Evolutionary conservation across 2,329 filamentous ascomycete genomes (phyloP), one percentile per base, ranked within the genome.

Genomic region (Grosmannia clavigera): DNA sequence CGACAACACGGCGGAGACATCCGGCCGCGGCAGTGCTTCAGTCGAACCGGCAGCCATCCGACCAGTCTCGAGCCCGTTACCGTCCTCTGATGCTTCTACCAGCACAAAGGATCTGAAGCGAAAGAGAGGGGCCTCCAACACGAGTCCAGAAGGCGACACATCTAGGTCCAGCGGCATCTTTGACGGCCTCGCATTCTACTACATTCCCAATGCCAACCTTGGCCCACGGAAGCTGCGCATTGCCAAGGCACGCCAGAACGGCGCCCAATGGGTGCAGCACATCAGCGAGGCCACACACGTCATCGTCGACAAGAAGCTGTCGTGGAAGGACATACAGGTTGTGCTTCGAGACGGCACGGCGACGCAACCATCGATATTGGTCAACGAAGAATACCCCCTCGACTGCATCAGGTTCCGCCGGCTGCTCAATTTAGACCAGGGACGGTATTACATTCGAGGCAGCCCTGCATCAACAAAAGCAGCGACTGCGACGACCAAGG

Each of bases 121-220:
- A 25, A 51, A 51, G 48, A 51, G 48, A 27, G 22, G 9, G 25
- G 7, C 25, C 22, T 3, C 22, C 10, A 11, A 12, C 12, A 50
- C 29, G 25, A 9, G 9, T 5, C 14, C 29, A 1, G 31, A 43
- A 11, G 14, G 5, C 31, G 31, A 19, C 4, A n/a, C 29, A 1
- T 10, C 31, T n/a, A 7, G 31, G 62, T 68, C 71, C 1, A 71
- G 81, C 60, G 78, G 81, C 64, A 77, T 88, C 5, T 85, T 91
- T 68, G 78, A 74, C 53, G 78, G 73, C 0, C 70, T 88, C n/a
- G 70, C 73, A 0, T 86, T 90, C 64, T 88, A 83, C 72, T 96
- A 94, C 69, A 82, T 95, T 6, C 92, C 91, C 0, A 88, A 94
- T 65, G 83, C 90, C 64, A 86, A 92, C 64, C 79, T 87, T 55